Conservation (phyloP, 2,329 filamentous ascomycete species). For the Penicillium concentricum region DNA sequence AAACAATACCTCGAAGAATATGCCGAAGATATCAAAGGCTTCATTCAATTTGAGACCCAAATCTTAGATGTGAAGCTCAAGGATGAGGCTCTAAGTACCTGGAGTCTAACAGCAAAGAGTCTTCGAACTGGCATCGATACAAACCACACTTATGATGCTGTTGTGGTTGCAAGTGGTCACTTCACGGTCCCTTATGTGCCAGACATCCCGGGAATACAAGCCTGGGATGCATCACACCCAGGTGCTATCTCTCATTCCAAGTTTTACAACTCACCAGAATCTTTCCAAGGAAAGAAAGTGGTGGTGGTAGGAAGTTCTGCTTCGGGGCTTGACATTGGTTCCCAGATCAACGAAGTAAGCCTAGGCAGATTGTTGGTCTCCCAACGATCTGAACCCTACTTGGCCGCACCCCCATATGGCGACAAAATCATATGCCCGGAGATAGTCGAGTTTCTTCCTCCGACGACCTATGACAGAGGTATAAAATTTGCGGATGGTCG, state of each 20-base stretch:
- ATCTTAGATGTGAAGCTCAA: constrained; percentile 60
- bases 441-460: constrained; percentile 56
- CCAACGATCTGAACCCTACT: constrained; percentile 52
- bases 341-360: constrained; percentile 67
- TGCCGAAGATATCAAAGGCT: constrained; percentile 62
- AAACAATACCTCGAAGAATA: constrained; percentile 73
- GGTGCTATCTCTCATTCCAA: constrained; percentile 72
- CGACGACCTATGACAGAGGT: constrained; percentile 52
- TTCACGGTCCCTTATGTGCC: constrained; percentile 70
- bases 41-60: constrained; percentile 69
- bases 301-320: constrained; percentile 81
- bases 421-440: constrained; percentile 59
- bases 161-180: constrained; percentile 74
- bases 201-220: constrained; percentile 56
- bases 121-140: constrained; percentile 45
- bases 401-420: constrained; percentile 40
- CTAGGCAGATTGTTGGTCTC: constrained; percentile 63
- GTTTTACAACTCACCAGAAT: constrained; percentile 66
- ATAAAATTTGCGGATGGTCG: constrained; percentile 67
- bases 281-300: constrained; percentile 69
- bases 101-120: constrained; percentile 60
- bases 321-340: constrained; percentile 78
- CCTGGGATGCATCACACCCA: constrained; percentile 61
- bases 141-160: constrained; percentile 65
- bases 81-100: constrained; percentile 45